Percentiles rank a stretch among this genome's conserved stretches.
Evolutionary conservation across 1,284 basidiomycete genomes (phyloP).

Genomic region (Rhodotorula sp.): DNA sequence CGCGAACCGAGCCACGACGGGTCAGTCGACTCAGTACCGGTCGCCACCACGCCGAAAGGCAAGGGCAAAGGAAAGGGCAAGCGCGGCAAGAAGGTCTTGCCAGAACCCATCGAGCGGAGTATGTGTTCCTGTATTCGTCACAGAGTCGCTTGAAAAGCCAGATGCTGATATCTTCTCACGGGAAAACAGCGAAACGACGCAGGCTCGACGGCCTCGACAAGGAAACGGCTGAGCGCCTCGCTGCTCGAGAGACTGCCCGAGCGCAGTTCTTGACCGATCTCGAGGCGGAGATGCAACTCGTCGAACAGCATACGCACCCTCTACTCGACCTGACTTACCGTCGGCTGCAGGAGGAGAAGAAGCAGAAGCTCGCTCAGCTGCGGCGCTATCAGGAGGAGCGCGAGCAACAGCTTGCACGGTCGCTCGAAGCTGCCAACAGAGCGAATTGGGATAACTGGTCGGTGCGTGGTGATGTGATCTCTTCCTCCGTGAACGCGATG

Average conservation of each 20-base stretch:
- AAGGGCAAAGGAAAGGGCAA: constrained; percentile 9
- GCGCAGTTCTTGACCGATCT: constrained; percentile 26
- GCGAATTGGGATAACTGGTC: constrained; percentile 27
- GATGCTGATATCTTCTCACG: no score
- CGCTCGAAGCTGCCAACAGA: constrained; percentile 6
- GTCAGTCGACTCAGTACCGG: background rate
- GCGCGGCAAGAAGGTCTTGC: background rate
- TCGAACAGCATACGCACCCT: constrained; percentile 26
- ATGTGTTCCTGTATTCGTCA: background rate
- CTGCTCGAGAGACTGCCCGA: constrained; percentile 13
- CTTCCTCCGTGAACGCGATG: background rate
- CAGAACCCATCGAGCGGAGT: constrained; percentile 22
- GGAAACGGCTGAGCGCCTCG: constrained; percentile 2
- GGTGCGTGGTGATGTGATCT: background rate
- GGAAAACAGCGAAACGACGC: constrained; percentile 26
- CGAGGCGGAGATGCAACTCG: constrained; percentile 16
- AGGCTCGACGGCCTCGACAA: constrained; percentile 13
- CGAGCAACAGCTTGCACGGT: constrained; percentile 11
- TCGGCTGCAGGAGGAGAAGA: constrained; percentile 22
- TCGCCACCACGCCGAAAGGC: constrained; percentile 2
- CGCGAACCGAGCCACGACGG: constrained; percentile 21
- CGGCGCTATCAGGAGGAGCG: constrained; percentile 8
- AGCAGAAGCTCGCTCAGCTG: constrained; percentile 16
- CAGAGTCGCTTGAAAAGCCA: background rate
- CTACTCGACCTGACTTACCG: constrained; percentile 16